A percentile compares a stretch with the other conserved stretches of the same genome.
Evolutionary conservation across 176 grass and related monocot genomes (phyloP).

Genomic region (Oryza nivara): DNA sequence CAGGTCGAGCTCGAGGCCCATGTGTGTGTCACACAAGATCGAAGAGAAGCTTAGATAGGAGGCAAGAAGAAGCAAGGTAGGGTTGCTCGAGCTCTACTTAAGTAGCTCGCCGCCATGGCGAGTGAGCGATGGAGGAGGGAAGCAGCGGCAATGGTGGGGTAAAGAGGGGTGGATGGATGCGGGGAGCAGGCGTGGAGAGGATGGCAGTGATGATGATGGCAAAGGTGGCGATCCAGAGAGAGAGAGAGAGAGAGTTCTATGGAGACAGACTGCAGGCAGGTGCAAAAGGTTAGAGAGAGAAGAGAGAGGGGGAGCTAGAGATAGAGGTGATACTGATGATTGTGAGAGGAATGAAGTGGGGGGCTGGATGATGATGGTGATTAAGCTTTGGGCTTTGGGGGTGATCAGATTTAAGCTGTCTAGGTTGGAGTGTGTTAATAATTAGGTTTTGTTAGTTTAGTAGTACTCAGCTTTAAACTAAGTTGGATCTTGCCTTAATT

Average conservation of each 20-base stretch:
- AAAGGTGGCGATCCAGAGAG: not conserved
- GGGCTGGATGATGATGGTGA: not conserved
- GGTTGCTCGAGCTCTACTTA: conserved; percentile 39
- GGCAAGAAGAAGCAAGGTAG: conserved; percentile 45
- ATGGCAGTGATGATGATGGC: conserved; percentile 51
- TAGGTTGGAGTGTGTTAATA: too few relatives aligned
- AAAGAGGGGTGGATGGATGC: not conserved
- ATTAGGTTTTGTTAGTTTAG: not conserved
- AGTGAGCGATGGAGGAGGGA: not conserved
- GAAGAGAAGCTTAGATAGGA: not conserved
- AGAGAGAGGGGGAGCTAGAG: not conserved
- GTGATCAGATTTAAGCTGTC: conserved; percentile 6
- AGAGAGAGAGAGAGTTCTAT: conserved; percentile 8
- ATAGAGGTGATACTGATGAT: not conserved
- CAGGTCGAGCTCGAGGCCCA: conserved; percentile 47
- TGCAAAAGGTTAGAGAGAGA: conserved; percentile 17
- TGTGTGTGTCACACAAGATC: not conserved
- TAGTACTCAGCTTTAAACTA: too few relatives aligned
- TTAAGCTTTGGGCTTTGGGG: not conserved
- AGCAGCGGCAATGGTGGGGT: not conserved
- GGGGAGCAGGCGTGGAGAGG: conserved; percentile 44
- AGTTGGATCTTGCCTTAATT: too few relatives aligned
- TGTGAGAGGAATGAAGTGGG: conserved; percentile 22
- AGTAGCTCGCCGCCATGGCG: conserved; percentile 12
- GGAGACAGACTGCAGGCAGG: conserved; percentile 27